Evolutionary conservation across 768 basidiomycete species (phyloP).

Genomic region (Suillus subluteus): DNA sequence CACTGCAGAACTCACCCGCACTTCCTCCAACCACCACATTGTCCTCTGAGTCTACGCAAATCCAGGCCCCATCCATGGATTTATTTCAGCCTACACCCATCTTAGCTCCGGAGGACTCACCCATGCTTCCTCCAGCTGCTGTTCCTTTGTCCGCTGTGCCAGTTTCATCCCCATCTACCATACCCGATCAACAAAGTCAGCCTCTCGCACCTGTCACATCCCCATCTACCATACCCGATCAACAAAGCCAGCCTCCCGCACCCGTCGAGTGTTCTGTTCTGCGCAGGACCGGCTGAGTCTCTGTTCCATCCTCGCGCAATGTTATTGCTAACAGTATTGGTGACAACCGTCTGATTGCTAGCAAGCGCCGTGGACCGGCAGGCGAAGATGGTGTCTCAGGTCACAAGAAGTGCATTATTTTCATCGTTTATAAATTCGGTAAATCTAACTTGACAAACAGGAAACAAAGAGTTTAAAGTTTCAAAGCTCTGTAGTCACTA

Average conservation of each 20-base stretch:
- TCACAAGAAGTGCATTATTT: conserved; percentile 1
- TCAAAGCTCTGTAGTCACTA: background rate
- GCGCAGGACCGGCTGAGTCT: background rate
- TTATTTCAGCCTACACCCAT: background rate
- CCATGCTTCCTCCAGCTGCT: background rate
- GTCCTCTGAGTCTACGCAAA: background rate
- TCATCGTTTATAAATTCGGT: background rate
- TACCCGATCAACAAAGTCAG: background rate
- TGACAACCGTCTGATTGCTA: background rate
- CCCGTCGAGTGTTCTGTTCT: background rate
- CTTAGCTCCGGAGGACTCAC: background rate
- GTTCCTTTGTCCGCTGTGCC: background rate
- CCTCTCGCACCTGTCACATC: too few relatives aligned
- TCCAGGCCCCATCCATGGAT: background rate
- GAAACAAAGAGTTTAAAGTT: background rate
- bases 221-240: too few relatives aligned
- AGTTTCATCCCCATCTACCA: conserved; percentile 1
- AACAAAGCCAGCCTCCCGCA: too few relatives aligned
- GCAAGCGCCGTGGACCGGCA: background rate
- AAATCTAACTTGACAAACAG: background rate
- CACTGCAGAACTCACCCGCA: background rate
- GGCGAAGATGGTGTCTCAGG: background rate
- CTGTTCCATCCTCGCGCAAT: background rate
- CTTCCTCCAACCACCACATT: background rate
- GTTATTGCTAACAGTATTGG: conserved; percentile 2